Base-by-base conservation (phyloP, 192 early-diverging fungal species). In the Umbelopsis sp. region DNA sequence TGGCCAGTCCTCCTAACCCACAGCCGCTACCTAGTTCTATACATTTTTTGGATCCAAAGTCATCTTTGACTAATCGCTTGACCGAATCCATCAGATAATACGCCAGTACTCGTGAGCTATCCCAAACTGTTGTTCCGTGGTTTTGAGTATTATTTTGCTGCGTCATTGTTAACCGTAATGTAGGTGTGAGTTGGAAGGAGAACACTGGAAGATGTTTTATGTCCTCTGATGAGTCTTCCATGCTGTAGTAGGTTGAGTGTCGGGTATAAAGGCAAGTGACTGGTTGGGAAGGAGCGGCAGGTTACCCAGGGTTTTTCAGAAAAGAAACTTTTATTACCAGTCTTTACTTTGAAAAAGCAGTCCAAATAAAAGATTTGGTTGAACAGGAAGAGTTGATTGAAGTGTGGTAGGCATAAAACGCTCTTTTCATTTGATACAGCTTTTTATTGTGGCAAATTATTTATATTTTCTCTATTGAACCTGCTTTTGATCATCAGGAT, bases 71-170 rank as follows among this genome's bases (percentile, higher is more conserved):
- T 11, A 52, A 17, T 17, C 43, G 45, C 65, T 71, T 71, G 22
- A 68, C 20, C 4, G 25, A 67, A 29, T 76, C 66, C 16, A 56
- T 29, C 14, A 78, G 34, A 22, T 74, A 78, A 36, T 56, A 67
- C 1, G 77, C 62, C 21, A 74, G 29, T 17, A 75, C 34, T 2
- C 53, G 70, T 3, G 69, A 65, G 21, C 73, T 75, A 24, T 78
- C 69, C 77, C 77, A 78, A 12, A 78, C 74, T 4, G 77, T 78
- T 66, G 77, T 78, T 11, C 77, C 77, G 50, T 78, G 77, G 26
- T 75, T 75, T 36, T 71, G 62, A 12, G 73, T 71, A 24, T 74
- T 41, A 49, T 74, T 75, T 45, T 74, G 66, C 54, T 78, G 77
- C 0, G 41, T 68, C 22, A 78, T 50, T 20, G 49, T 32, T 17